Conservation (phyloP, 139 green algal species). For the Pseudopediastrum boryanum region DNA sequence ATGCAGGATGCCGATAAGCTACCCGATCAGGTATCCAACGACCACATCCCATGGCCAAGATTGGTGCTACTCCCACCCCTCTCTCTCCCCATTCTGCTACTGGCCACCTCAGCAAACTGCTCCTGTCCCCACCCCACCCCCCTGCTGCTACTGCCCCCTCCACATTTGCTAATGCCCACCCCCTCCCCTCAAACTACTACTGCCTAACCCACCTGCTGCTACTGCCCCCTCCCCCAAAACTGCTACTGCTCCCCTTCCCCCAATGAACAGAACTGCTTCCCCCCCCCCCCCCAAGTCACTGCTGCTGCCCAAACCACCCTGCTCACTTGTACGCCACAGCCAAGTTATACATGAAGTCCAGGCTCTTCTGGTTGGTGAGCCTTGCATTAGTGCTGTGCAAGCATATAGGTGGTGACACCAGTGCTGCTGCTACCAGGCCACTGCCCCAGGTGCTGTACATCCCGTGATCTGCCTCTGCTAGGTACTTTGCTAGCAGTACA, state of each 20-base stretch:
- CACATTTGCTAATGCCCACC: too few relatives aligned
- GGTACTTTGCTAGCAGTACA: constrained; percentile 79
- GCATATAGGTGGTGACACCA: constrained; percentile 61
- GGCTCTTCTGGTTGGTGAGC: constrained; percentile 28
- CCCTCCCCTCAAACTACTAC: neutral
- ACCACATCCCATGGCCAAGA: too few relatives aligned
- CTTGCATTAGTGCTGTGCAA: constrained; percentile 40
- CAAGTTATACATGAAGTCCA: constrained; percentile 67
- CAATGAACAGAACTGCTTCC: neutral
- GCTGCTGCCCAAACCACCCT: neutral
- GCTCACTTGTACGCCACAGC: constrained; percentile 55
- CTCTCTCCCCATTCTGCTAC: too few relatives aligned
- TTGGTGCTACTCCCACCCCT: too few relatives aligned
- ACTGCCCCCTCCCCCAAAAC: too few relatives aligned
- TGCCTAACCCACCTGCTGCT: too few relatives aligned
- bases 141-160: too few relatives aligned
- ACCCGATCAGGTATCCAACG: too few relatives aligned
- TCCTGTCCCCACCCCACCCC: too few relatives aligned
- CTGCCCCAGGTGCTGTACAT: constrained; percentile 48
- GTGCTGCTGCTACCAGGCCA: constrained; percentile 55
- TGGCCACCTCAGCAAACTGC: too few relatives aligned
- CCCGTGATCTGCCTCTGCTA: constrained; percentile 65
- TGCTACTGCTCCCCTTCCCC: too few relatives aligned
- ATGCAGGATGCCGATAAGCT: too few relatives aligned
- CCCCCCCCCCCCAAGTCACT: neutral